phyloP scores from a whole-genome alignment of 257 asterid genomes.

The Petrea volubilis region DNA sequence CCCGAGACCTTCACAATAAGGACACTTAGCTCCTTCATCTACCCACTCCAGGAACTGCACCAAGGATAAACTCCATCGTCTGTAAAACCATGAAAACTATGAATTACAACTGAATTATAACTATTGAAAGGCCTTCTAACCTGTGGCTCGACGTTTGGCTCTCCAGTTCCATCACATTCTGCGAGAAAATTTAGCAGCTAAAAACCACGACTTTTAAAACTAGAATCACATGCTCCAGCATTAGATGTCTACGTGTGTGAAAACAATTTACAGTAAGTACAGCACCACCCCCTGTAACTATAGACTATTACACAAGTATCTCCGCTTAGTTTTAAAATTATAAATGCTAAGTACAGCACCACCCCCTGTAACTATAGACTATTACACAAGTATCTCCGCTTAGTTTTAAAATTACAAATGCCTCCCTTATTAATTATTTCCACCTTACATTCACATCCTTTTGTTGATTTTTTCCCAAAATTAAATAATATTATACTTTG shows the following conservation, averaged over 20 bases:
- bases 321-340: too few species aligned
- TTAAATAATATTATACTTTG: too few species aligned
- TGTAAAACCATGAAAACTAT: background rate
- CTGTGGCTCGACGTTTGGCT: constrained; percentile 93
- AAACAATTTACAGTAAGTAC: background rate
- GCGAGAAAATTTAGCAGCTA: constrained; percentile 31
- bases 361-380: too few species aligned
- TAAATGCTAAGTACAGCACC: too few species aligned
- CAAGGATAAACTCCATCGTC: background rate
- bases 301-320: too few species aligned
- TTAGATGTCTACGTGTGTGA: background rate
- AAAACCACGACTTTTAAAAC: background rate
- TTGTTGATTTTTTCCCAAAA: too few species aligned
- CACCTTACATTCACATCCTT: too few species aligned
- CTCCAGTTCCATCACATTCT: constrained; percentile 99
- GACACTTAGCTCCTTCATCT: constrained; percentile 80
- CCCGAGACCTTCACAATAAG: constrained; percentile 85
- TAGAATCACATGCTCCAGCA: background rate
- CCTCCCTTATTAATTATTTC: too few species aligned
- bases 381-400: too few species aligned
- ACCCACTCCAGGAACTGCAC: constrained; percentile 95
- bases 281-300: too few species aligned
- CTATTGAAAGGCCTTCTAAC: constrained; percentile 35
- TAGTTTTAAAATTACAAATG: too few species aligned
- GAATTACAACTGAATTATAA: background rate